A percentile compares a stretch with the other conserved stretches of the same genome.
These are phyloP conservation scores for Eutrema salsugineum DNA, from an alignment of 441 rosid species.

Conservation along the genomic window DNA sequence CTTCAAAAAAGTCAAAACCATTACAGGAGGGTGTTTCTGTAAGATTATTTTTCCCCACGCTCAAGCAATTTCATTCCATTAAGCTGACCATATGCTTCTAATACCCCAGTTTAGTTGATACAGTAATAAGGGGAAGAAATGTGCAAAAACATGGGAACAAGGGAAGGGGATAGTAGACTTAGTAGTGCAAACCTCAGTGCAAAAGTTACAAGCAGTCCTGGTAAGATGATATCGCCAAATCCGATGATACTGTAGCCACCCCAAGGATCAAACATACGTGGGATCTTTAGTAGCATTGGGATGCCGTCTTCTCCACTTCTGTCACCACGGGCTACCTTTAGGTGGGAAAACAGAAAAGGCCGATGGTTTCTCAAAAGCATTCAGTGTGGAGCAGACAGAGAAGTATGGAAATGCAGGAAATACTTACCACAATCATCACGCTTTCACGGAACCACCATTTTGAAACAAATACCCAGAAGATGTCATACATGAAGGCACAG, in stretches of 20 bases:
- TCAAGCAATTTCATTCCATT: not conserved
- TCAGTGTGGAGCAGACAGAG: not conserved
- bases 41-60: not conserved
- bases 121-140: not conserved
- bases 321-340: constrained; percentile 82
- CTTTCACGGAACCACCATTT: constrained; percentile 75
- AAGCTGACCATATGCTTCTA: not conserved
- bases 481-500: constrained; percentile 74
- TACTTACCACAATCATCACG: constrained; percentile 77
- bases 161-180: not conserved
- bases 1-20: no score
- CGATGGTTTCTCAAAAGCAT: not conserved
- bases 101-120: not conserved
- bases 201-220: constrained; percentile 67
- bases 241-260: constrained; percentile 83
- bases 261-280: constrained; percentile 84
- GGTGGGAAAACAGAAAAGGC: not conserved
- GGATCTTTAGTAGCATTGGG: constrained; percentile 77
- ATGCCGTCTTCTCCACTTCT: constrained; percentile 77
- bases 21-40: not conserved
- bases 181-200: constrained; percentile 53
- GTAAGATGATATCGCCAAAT: constrained; percentile 75
- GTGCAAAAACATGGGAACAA: not conserved
- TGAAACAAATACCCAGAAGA: constrained; percentile 78
- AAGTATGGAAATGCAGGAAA: not conserved